phyloP scores from a whole-genome alignment of 2,329 filamentous ascomycete species.

The Elsinoe ampelina region DNA sequence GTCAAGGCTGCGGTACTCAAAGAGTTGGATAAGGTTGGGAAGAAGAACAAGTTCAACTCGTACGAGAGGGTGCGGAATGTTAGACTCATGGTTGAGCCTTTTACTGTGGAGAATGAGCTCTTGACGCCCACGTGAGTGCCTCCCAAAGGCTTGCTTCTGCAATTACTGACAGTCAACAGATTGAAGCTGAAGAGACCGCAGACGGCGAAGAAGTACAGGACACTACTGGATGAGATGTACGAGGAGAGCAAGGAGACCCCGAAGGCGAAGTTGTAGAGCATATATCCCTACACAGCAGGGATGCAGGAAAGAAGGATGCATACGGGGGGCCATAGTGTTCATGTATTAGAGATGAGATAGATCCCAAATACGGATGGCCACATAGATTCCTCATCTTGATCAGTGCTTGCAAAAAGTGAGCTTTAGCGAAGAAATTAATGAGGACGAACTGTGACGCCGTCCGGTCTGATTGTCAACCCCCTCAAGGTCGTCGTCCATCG shows the following conservation, averaged over 20 bases:
- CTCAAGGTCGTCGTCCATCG: not conserved
- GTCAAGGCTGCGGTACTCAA: slow-evolving; percentile 67
- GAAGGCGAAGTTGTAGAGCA: slow-evolving; percentile 41
- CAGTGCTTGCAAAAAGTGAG: too few species aligned
- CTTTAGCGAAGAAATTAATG: too few species aligned
- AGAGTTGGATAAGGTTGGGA: slow-evolving; percentile 68
- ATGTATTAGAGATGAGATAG: not conserved
- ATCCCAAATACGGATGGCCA: too few species aligned
- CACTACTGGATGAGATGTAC: slow-evolving; percentile 52
- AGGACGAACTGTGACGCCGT: not conserved
- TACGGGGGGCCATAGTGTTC: not conserved
- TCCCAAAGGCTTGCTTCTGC: not conserved
- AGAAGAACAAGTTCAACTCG: slow-evolving; percentile 80
- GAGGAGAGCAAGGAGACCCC: slow-evolving; percentile 41
- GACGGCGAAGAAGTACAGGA: slow-evolving; percentile 52
- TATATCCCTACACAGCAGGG: not conserved
- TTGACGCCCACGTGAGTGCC: slow-evolving; percentile 72
- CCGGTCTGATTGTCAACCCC: not conserved
- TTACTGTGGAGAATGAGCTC: slow-evolving; percentile 85
- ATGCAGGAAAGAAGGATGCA: not conserved
- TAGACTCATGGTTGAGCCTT: slow-evolving; percentile 74
- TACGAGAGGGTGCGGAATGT: slow-evolving; percentile 75
- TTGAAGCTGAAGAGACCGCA: slow-evolving; percentile 65
- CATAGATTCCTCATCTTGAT: too few species aligned
- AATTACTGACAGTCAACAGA: slow-evolving; percentile 31